Percentiles rank a stretch among this genome's conserved stretches.
Evolutionary conservation across 345 rosid species (phyloP).

Genomic region (Pelargonium nanum): DNA sequence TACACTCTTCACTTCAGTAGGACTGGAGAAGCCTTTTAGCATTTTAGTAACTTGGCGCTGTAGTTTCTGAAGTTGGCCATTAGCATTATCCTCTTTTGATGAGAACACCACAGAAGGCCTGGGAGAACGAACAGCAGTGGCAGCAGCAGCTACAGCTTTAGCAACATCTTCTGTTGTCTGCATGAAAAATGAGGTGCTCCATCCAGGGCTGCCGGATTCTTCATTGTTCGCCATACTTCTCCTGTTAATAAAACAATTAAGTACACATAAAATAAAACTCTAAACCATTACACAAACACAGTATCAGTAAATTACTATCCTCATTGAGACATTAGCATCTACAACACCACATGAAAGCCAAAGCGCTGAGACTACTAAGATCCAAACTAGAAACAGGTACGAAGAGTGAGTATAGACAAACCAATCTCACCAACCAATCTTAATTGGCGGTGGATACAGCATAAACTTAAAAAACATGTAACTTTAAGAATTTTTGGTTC

Average conservation of each 20-base stretch:
- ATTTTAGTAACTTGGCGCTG: slow-evolving; percentile 61
- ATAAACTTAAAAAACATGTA: not conserved
- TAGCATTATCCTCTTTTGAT: slow-evolving; percentile 51
- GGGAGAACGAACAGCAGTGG: slow-evolving; percentile 59
- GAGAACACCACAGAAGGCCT: slow-evolving; percentile 81
- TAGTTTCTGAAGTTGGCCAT: slow-evolving; percentile 52
- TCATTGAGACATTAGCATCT: not conserved
- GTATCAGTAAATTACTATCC: not conserved
- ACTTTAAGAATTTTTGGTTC: not conserved
- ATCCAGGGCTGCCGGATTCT: slow-evolving; percentile 66
- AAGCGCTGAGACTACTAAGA: not conserved
- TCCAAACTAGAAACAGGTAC: no score
- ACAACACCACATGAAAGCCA: not conserved
- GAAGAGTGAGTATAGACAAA: no score
- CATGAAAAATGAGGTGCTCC: slow-evolving; percentile 61
- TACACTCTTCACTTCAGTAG: slow-evolving; percentile 42
- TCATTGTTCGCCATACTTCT: slow-evolving; percentile 54
- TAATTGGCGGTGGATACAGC: no score
- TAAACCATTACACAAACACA: not conserved
- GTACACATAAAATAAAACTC: no score
- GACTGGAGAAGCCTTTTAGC: slow-evolving; percentile 55
- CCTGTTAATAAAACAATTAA: slow-evolving; percentile 20
- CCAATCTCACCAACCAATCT: no score
- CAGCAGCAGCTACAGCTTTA: slow-evolving; percentile 72
- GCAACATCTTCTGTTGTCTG: slow-evolving; percentile 78